Percentiles rank a stretch among this genome's conserved stretches.
Evolutionary conservation across 345 rosid species (phyloP).

Genomic region (Alliaria petiolata): DNA sequence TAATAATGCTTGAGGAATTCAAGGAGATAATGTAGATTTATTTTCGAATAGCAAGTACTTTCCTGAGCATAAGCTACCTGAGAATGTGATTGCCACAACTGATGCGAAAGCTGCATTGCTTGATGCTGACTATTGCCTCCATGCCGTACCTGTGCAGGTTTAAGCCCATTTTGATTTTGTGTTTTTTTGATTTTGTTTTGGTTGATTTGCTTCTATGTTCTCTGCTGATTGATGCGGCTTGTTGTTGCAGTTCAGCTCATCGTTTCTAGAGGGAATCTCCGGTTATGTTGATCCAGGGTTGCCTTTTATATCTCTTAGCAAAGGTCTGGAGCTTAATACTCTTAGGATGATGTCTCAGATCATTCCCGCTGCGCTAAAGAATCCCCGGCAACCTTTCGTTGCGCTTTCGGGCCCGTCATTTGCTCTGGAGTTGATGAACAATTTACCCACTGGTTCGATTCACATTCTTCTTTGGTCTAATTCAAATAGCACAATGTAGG

Average conservation of each 20-base stretch:
- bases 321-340: conserved; percentile 87
- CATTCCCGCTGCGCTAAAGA: conserved; percentile 63
- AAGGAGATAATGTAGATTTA: neutral
- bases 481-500: neutral
- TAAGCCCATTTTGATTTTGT: too few species aligned
- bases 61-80: conserved; percentile 74
- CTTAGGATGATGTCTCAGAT: conserved; percentile 95
- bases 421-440: conserved; percentile 85
- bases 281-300: conserved; percentile 74
- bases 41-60: conserved; percentile 57
- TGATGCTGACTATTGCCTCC: conserved; percentile 82
- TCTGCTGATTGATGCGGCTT: conserved; percentile 14
- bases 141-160: conserved; percentile 96
- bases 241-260: conserved; percentile 74
- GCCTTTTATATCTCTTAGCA: conserved; percentile 93
- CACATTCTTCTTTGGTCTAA: neutral
- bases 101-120: conserved; percentile 72
- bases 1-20: neutral
- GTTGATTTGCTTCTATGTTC: conserved; percentile 13
- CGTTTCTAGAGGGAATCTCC: conserved; percentile 72
- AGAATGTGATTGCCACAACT: conserved; percentile 72
- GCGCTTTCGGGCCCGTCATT: conserved; percentile 92
- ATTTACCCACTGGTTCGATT: conserved; percentile 72
- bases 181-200: neutral
- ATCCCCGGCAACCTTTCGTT: conserved; percentile 82